Conservation (phyloP, 2,329 filamentous ascomycete genomes). For the Pseudogymnoascus sp. region DNA sequence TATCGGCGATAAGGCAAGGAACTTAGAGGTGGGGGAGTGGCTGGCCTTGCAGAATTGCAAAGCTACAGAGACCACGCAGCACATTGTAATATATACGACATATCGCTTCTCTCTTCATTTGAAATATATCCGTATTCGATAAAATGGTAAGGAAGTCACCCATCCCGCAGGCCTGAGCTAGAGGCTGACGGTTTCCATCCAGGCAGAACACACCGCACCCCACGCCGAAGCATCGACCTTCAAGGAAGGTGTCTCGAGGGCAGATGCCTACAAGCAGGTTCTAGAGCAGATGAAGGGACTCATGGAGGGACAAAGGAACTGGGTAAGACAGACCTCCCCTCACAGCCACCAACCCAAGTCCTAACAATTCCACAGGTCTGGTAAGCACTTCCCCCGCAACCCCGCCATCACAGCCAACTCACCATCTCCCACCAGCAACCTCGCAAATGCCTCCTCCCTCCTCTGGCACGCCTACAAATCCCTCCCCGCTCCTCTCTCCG, state of each 20-base stretch:
- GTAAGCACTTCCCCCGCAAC: slow-evolving; percentile 21
- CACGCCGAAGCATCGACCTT: slow-evolving; percentile 77
- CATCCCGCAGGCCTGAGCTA: background rate
- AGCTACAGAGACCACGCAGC: background rate
- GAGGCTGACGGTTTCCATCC: background rate
- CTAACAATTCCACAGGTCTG: slow-evolving; percentile 30
- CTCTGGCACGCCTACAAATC: slow-evolving; percentile 76
- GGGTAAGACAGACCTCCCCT: slow-evolving; percentile 44
- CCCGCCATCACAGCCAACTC: background rate
- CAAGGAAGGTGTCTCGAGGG: slow-evolving; percentile 54
- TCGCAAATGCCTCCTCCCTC: slow-evolving; percentile 65
- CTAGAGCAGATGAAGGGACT: slow-evolving; percentile 61
- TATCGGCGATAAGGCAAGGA: background rate
- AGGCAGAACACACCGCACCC: background rate
- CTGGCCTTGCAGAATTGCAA: background rate
- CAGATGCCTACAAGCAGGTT: slow-evolving; percentile 66
- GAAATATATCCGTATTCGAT: background rate
- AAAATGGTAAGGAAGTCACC: background rate
- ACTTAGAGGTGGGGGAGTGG: background rate
- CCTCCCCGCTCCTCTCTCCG: slow-evolving; percentile 52
- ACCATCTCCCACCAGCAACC: slow-evolving; percentile 46
- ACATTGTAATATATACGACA: background rate
- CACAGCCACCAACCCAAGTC: background rate
- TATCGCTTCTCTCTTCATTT: background rate
- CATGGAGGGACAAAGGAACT: slow-evolving; percentile 66